Base-by-base conservation (phyloP, 345 rosid genomes). In the Diplotaxis tenuifolia region DNA sequence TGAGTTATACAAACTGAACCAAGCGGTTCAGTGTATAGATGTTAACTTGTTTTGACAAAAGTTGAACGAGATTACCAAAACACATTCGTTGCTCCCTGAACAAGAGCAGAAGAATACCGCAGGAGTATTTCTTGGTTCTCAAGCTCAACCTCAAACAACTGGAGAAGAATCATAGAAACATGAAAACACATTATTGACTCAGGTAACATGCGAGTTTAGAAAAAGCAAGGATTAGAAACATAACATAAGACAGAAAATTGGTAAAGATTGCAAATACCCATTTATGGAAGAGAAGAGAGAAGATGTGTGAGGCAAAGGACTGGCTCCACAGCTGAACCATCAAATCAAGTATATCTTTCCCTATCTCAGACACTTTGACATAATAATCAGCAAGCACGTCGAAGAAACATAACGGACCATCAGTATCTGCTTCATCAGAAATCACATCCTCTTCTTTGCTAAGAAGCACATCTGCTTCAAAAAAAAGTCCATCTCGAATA, bases 251-350 rank as follows among this genome's bases (percentile, higher is more conserved):
- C 31, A 50, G 15, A 20, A 32, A 57, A 34, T 38, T 14, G 18
- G 7, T 34, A 6, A 76, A 69, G 68, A n/a, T 47, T 0, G 9
- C 83, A 7, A 71, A 38, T 85, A 95, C 99, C 98, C 97, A 89
- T 84, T 96, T 92, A 79, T 96, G 97, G 61, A 96, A 96, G 70
- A 92, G 79, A 10, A 96, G 95, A 62, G 95, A 64, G 71, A 90
- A 96, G 23, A 92, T 87, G 77, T 92, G 89, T 9, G 97, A 92
- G 61, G 97, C 96, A 80, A 92, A 92, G 8, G 94, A 92, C 78
- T 96, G 99, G 80, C 97, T 96, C 99, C 99, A 96, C 1, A 96
- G 90, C 77, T 86, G 99, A 57, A 92, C 90, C 76, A 96, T 90
- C 85, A 89, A 72, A 84, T 90, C 89, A 67, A 96, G 93, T 18